Evolutionary conservation across 2,329 filamentous ascomycete genomes (phyloP).

Genomic region (Zymoseptoria brevis): DNA sequence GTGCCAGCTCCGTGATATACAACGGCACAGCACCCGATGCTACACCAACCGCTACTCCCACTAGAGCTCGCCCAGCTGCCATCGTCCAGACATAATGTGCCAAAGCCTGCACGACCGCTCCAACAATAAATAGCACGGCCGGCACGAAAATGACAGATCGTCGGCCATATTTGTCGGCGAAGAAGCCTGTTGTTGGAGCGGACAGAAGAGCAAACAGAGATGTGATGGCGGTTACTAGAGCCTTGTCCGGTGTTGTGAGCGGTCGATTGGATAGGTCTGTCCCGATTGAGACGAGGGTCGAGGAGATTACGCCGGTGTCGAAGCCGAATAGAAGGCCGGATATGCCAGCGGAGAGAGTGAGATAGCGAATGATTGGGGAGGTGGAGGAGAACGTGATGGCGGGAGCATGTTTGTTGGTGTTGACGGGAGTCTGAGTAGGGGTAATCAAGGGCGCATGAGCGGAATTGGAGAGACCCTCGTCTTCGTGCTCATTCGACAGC

Average conservation of each 20-base stretch:
- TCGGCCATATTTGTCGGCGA: conserved; percentile 44
- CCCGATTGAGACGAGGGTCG: conserved; percentile 49
- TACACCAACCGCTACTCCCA: conserved; percentile 61
- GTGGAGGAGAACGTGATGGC: conserved; percentile 25
- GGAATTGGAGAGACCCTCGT: not conserved
- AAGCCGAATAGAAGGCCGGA: conserved; percentile 55
- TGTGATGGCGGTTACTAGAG: conserved; percentile 51
- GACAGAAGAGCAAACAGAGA: conserved; percentile 51
- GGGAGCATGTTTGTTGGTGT: not conserved
- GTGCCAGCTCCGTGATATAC: conserved; percentile 30
- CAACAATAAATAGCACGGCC: conserved; percentile 59
- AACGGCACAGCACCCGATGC: conserved; percentile 75
- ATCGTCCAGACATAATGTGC: conserved; percentile 53
- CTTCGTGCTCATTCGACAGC: not conserved
- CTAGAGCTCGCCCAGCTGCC: conserved; percentile 59
- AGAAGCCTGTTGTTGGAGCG: conserved; percentile 31
- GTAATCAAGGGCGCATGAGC: not conserved
- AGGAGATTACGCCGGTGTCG: conserved; percentile 56
- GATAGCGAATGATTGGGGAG: conserved; percentile 41
- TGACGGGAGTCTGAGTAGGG: not conserved
- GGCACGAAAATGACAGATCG: conserved; percentile 45
- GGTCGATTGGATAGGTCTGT: conserved; percentile 44
- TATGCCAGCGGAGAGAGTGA: conserved; percentile 51
- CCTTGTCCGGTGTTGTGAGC: conserved; percentile 48
- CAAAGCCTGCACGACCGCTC: conserved; percentile 57